phyloP scores from a whole-genome alignment of 805 yeast genomes.

The Sugiyamaella mastotermitis region DNA sequence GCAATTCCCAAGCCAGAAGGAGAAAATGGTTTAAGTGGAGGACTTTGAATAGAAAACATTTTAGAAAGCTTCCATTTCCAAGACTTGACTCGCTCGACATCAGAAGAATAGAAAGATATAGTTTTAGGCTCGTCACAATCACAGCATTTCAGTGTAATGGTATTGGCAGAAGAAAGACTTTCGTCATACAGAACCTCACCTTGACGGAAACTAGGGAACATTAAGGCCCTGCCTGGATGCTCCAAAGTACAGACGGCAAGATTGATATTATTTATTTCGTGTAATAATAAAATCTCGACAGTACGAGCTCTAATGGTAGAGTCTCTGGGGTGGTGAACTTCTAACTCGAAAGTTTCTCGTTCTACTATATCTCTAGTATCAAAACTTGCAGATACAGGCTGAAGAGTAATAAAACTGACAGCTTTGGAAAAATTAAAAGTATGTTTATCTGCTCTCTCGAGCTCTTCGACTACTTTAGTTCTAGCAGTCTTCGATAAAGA shows the following conservation, averaged over 20 bases:
- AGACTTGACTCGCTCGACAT: constrained; percentile 6
- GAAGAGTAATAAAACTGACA: constrained; percentile 15
- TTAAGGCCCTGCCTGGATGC: constrained; percentile 19
- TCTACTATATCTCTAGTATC: constrained; percentile 12
- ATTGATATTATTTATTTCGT: constrained; percentile 3
- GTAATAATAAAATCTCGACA: constrained; percentile 16
- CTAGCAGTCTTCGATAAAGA: constrained; percentile 9
- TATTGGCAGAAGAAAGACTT: constrained; percentile 1
- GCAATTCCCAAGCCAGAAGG: constrained; percentile 6
- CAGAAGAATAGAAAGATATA: constrained; percentile 1
- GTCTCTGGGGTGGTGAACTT: constrained; percentile 12
- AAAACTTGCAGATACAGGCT: constrained; percentile 15
- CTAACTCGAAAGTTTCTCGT: constrained; percentile 14
- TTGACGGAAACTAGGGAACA: constrained; percentile 18
- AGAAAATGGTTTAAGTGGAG: neutral
- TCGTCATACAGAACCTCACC: constrained; percentile 12
- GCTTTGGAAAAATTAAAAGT: constrained; percentile 15
- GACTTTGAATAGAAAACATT: constrained; percentile 1
- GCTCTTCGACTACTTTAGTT: constrained; percentile 8
- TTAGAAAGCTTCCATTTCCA: constrained; percentile 12
- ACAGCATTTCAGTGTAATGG: constrained; percentile 6
- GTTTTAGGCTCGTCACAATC: constrained; percentile 1
- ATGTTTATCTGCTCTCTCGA: constrained; percentile 12
- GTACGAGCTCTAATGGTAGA: constrained; percentile 5
- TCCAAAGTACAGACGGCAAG: constrained; percentile 20